Percentiles rank a stretch among this genome's conserved stretches.
Evolutionary conservation across 805 yeast genomes (phyloP).

Genomic region (Saturnispora diversa): DNA sequence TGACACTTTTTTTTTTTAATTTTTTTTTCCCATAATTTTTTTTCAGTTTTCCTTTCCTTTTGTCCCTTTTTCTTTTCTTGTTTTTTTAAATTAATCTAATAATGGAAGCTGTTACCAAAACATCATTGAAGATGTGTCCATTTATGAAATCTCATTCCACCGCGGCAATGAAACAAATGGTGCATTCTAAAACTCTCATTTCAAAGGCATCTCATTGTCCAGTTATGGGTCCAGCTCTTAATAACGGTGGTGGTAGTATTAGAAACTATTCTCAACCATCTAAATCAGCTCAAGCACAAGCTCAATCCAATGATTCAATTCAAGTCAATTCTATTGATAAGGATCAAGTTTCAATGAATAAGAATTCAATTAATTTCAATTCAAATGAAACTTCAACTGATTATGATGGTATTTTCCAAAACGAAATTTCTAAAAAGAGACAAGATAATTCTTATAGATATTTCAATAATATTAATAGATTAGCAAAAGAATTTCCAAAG

Average conservation of each 20-base stretch:
- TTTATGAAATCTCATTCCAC: slow-evolving; percentile 56
- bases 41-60: not conserved
- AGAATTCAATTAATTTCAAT: slow-evolving; percentile 20
- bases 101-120: slow-evolving; percentile 77
- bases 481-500: slow-evolving; percentile 86
- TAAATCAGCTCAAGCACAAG: slow-evolving; percentile 38
- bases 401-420: slow-evolving; percentile 59
- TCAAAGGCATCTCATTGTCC: slow-evolving; percentile 73
- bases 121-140: slow-evolving; percentile 76
- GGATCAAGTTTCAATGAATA: slow-evolving; percentile 30
- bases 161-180: slow-evolving; percentile 50
- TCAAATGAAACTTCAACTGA: slow-evolving; percentile 54
- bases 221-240: slow-evolving; percentile 73
- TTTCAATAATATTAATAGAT: slow-evolving; percentile 94
- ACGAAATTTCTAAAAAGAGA: slow-evolving; percentile 67
- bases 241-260: slow-evolving; percentile 33
- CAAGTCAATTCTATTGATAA: slow-evolving; percentile 26
- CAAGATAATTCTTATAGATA: slow-evolving; percentile 87
- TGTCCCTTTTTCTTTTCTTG: not conserved
- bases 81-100: not conserved
- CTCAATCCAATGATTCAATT: slow-evolving; percentile 20
- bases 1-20: too few relatives aligned
- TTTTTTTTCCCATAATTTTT: not conserved
- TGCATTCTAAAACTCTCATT: slow-evolving; percentile 35
- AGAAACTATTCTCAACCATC: slow-evolving; percentile 43